Percentiles rank a stretch among this genome's conserved stretches.
Conservation (phyloP, 2,329 filamentous ascomycete genomes). For the Penicillium polonicum region DNA sequence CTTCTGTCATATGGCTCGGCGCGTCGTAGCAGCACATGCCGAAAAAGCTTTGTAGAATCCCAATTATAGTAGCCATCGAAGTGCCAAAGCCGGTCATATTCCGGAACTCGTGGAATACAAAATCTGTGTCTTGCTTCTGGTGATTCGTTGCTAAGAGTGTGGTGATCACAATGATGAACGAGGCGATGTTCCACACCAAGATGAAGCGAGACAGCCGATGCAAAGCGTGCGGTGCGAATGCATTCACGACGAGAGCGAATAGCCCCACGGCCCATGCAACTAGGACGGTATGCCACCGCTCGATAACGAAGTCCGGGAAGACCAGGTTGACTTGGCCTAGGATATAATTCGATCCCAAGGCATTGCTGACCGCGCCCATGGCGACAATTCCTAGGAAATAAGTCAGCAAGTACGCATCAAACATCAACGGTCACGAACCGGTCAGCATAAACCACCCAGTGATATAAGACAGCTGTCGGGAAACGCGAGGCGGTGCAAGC, state of each 20-base stretch:
- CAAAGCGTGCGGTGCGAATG: conserved; percentile 50
- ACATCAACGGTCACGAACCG: conserved; percentile 26
- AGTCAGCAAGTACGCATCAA: neutral
- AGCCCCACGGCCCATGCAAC: conserved; percentile 51
- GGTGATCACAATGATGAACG: conserved; percentile 53
- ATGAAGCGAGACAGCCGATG: conserved; percentile 52
- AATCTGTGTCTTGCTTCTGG: conserved; percentile 52
- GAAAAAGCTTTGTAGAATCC: conserved; percentile 54
- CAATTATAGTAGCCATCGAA: conserved; percentile 52
- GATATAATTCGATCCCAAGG: conserved; percentile 55
- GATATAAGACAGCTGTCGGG: conserved; percentile 42
- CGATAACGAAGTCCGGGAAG: conserved; percentile 50
- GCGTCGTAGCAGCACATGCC: conserved; percentile 54
- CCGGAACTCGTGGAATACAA: conserved; percentile 57
- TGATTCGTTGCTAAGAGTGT: conserved; percentile 54
- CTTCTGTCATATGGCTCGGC: conserved; percentile 55
- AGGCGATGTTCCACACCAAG: conserved; percentile 53
- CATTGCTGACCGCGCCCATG: conserved; percentile 56
- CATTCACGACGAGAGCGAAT: conserved; percentile 48
- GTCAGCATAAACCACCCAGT: conserved; percentile 49
- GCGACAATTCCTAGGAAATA: conserved; percentile 33
- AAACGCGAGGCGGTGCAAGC: conserved; percentile 49
- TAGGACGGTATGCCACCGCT: conserved; percentile 57
- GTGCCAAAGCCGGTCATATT: conserved; percentile 54
- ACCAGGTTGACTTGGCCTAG: conserved; percentile 55